Conservation (phyloP, 345 rosid species). For the Lagerstroemia speciosa region DNA sequence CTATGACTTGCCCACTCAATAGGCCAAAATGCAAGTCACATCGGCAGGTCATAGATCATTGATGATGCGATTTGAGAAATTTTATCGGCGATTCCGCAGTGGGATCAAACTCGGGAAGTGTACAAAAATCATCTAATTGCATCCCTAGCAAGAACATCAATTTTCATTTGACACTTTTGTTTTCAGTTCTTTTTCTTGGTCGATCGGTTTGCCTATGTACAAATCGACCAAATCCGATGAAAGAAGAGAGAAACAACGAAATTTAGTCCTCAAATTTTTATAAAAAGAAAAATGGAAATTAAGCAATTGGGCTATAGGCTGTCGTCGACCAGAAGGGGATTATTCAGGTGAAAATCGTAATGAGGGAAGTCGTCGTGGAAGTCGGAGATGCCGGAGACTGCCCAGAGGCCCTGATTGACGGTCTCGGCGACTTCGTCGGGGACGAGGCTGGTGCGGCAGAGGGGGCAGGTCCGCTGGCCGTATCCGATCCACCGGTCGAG, state of each 20-base stretch:
- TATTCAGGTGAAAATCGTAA: background rate
- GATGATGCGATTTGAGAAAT: too few relatives aligned
- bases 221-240: constrained; percentile 2
- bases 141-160: background rate
- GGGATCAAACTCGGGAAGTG: background rate
- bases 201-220: constrained; percentile 10
- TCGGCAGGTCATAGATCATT: too few relatives aligned
- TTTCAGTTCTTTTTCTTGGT: background rate
- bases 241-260: background rate
- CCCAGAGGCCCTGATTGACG: constrained; percentile 19
- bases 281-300: too few relatives aligned
- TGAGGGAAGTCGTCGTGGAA: background rate
- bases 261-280: background rate
- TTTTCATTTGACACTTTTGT: too few relatives aligned
- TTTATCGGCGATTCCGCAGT: too few relatives aligned
- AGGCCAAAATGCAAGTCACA: too few relatives aligned
- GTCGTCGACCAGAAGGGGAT: background rate
- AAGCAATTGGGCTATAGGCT: background rate
- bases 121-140: background rate
- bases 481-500: constrained; percentile 20
- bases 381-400: constrained; percentile 12
- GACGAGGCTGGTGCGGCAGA: constrained; percentile 15
- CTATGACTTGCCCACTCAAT: too few relatives aligned
- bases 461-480: constrained; percentile 21
- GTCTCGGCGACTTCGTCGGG: constrained; percentile 13